These are phyloP conservation scores for Raffaelea arxii DNA, from an alignment of 2,329 filamentous ascomycete genomes.

Conservation along the genomic window DNA sequence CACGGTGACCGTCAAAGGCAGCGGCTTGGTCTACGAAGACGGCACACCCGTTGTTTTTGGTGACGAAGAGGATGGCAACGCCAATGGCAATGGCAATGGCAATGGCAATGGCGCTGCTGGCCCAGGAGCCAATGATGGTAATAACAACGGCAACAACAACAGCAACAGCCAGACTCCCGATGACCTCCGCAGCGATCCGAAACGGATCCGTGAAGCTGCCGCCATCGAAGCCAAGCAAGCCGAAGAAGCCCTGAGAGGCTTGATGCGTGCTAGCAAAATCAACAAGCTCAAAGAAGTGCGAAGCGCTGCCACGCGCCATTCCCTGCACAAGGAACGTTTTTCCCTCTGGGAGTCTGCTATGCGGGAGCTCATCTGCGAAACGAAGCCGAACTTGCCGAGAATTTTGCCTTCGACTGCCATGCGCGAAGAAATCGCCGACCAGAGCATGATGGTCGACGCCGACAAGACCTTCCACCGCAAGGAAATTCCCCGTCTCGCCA, in stretches of 20 bases:
- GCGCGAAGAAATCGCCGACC: constrained; percentile 44
- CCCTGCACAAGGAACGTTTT: constrained; percentile 44
- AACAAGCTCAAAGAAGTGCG: constrained; percentile 56
- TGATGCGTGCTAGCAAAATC: constrained; percentile 53
- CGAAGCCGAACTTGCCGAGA: constrained; percentile 12
- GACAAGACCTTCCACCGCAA: constrained; percentile 43
- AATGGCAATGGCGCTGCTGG: background rate
- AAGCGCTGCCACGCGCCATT: constrained; percentile 41
- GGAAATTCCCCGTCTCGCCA: constrained; percentile 38
- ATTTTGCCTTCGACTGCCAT: constrained; percentile 12
- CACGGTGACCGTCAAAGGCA: constrained; percentile 19
- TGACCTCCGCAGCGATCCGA: constrained; percentile 37
- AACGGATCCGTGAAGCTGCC: constrained; percentile 50
- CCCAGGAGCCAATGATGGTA: constrained; percentile 6
- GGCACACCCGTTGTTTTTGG: constrained; percentile 13
- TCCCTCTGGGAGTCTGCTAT: constrained; percentile 53
- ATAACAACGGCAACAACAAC: constrained; percentile 17
- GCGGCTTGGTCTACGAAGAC: constrained; percentile 18
- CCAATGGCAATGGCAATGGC: constrained; percentile 1
- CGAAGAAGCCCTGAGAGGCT: constrained; percentile 48
- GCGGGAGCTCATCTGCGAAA: constrained; percentile 40
- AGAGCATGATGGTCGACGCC: constrained; percentile 56
- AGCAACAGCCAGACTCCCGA: no score
- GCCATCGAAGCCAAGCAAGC: constrained; percentile 50
- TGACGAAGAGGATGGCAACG: constrained; percentile 4